Conservation (phyloP, 2,329 filamentous ascomycete species). For the Verticillium longisporum region DNA sequence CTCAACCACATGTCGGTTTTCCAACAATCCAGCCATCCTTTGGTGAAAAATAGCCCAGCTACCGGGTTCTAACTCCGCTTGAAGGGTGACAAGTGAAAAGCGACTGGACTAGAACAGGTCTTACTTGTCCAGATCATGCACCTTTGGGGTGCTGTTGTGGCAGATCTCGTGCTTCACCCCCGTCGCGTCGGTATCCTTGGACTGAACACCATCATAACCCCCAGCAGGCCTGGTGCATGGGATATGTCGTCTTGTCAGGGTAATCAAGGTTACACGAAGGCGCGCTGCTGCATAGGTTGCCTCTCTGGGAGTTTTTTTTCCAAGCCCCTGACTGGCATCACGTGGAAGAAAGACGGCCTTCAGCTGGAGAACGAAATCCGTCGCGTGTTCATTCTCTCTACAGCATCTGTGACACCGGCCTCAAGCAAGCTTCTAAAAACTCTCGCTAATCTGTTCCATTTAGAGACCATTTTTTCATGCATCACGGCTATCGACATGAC, state of each 20-base stretch:
- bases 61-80: background rate
- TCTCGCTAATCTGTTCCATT: constrained; percentile 13
- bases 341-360: background rate
- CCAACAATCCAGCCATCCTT: background rate
- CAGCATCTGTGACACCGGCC: background rate
- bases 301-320: too few species aligned
- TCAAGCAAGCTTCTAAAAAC: background rate
- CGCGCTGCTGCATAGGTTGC: too few species aligned
- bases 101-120: background rate
- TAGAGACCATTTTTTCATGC: constrained; percentile 4
- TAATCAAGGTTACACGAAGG: background rate
- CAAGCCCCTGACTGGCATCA: too few species aligned
- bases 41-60: background rate
- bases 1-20: background rate
- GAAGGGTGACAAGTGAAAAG: background rate
- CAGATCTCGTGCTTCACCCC: constrained; percentile 6
- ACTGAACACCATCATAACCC: background rate
- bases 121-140: constrained; percentile 11
- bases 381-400: background rate
- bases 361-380: background rate
- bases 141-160: background rate
- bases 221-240: background rate
- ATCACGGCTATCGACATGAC: constrained; percentile 5
- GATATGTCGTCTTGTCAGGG: background rate
- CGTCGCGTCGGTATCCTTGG: background rate